Percentiles rank a stretch among this genome's conserved stretches.
phyloP scores from a whole-genome alignment of 495 filamentous ascomycete genomes.

The Talaromyces wortmannii region DNA sequence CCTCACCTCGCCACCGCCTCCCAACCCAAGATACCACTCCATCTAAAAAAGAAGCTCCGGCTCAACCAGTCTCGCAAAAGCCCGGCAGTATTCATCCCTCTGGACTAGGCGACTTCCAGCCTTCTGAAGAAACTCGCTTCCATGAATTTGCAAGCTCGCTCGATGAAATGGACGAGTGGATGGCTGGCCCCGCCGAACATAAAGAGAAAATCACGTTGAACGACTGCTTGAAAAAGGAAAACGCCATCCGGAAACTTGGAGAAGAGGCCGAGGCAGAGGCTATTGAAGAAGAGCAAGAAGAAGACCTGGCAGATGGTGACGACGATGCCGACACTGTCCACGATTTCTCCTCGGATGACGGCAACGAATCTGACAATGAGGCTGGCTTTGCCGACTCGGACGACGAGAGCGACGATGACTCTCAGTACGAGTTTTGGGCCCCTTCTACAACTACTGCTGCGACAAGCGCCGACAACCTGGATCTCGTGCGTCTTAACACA shows the following conservation, averaged over 20 bases:
- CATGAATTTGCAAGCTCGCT: slow-evolving; percentile 88
- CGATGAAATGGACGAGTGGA: slow-evolving; percentile 81
- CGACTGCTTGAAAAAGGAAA: slow-evolving; percentile 87
- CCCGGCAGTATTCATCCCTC: slow-evolving; percentile 27
- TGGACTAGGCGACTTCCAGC: slow-evolving; percentile 50
- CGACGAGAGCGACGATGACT: slow-evolving; percentile 68
- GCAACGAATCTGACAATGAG: slow-evolving; percentile 94
- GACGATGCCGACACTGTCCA: slow-evolving; percentile 57
- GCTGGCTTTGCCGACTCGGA: slow-evolving; percentile 88
- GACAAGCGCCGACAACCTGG: slow-evolving; percentile 43
- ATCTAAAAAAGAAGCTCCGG: slow-evolving; percentile 6
- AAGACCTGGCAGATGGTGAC: slow-evolving; percentile 32
- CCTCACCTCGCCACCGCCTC: slow-evolving; percentile 42
- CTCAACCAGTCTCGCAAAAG: slow-evolving; percentile 5
- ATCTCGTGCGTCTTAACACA: slow-evolving; percentile 33
- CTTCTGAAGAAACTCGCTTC: slow-evolving; percentile 68
- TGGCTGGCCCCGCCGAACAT: slow-evolving; percentile 55
- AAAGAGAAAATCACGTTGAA: slow-evolving; percentile 71
- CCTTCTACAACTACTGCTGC: slow-evolving; percentile 52
- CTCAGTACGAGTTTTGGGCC: slow-evolving; percentile 75
- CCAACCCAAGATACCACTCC: slow-evolving; percentile 12
- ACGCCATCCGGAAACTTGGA: slow-evolving; percentile 74
- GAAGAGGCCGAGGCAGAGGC: slow-evolving; percentile 91
- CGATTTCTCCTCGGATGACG: slow-evolving; percentile 57
- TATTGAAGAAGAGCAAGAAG: slow-evolving; percentile 59